phyloP scores from a whole-genome alignment of 2,329 filamentous ascomycete species.

The Sporothrix globosa region DNA sequence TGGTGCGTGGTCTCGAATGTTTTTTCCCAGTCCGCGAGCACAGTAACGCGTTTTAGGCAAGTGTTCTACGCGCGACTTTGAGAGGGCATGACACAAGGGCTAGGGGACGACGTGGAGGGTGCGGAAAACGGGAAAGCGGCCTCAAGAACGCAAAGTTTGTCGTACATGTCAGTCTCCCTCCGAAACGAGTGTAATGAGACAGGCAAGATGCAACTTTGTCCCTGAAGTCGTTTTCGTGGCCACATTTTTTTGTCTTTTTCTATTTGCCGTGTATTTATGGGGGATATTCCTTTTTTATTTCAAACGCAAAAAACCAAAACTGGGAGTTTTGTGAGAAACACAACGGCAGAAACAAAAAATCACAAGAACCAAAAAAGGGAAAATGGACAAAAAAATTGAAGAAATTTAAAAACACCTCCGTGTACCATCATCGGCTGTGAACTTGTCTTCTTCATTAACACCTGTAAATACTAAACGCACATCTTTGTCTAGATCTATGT shows the following conservation, averaged over 20 bases:
- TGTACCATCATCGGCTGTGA: neutral
- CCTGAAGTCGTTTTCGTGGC: constrained; percentile 23
- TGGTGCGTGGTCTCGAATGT: constrained; percentile 13
- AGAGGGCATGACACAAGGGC: neutral
- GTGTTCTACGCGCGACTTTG: neutral
- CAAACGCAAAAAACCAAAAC: constrained; percentile 29
- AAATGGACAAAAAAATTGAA: constrained; percentile 24
- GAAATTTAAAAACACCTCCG: neutral
- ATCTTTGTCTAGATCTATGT: neutral
- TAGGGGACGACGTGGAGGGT: constrained; percentile 1
- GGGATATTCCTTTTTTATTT: constrained; percentile 43
- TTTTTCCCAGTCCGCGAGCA: neutral
- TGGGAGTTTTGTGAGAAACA: constrained; percentile 31
- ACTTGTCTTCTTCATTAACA: neutral
- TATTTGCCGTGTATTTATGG: constrained; percentile 42
- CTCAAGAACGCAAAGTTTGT: neutral
- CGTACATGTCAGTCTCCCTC: neutral
- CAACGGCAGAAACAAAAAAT: constrained; percentile 28
- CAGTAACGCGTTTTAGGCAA: neutral
- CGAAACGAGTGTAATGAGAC: neutral
- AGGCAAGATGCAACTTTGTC: neutral
- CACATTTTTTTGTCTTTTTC: constrained; percentile 26
- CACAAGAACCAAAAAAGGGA: constrained; percentile 28
- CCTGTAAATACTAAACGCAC: neutral
- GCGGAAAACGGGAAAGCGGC: constrained; percentile 20